phyloP scores from a whole-genome alignment of 1,284 basidiomycete species.

The Grifola frondosa region DNA sequence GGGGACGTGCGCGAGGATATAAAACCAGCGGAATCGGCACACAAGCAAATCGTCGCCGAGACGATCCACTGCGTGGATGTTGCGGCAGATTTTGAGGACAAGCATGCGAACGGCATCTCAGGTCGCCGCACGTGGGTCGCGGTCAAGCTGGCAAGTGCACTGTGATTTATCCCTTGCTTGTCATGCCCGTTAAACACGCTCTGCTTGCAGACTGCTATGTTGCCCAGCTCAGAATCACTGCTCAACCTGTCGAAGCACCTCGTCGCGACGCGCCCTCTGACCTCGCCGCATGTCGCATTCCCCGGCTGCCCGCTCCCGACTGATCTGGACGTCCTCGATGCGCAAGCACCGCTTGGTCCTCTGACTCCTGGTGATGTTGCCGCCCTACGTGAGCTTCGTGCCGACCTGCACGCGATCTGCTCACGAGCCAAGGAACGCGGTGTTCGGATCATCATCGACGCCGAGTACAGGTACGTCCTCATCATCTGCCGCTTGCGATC shows the following conservation, averaged over 20 bases:
- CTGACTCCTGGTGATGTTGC: constrained; percentile 55
- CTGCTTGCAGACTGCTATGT: constrained; percentile 52
- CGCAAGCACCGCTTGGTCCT: constrained; percentile 10
- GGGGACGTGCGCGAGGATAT: constrained; percentile 23
- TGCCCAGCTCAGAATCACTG: constrained; percentile 56
- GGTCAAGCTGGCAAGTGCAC: constrained; percentile 65
- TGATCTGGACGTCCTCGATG: constrained; percentile 48
- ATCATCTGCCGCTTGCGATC: background rate
- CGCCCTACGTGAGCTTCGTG: constrained; percentile 59
- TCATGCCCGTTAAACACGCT: constrained; percentile 1
- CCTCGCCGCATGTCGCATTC: constrained; percentile 49
- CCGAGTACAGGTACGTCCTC: constrained; percentile 67
- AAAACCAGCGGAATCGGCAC: constrained; percentile 33
- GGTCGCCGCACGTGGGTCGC: constrained; percentile 76
- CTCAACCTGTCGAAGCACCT: constrained; percentile 57
- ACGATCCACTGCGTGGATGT: constrained; percentile 74
- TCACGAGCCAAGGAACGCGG: constrained; percentile 55
- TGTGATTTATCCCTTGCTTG: background rate
- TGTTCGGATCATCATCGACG: constrained; percentile 75
- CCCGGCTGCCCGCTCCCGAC: constrained; percentile 57
- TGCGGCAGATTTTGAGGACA: constrained; percentile 77
- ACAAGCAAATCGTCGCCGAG: constrained; percentile 69
- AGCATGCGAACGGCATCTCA: constrained; percentile 33
- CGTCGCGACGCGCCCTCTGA: constrained; percentile 35
- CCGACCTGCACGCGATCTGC: constrained; percentile 55